Evolutionary conservation across 2,329 filamentous ascomycete species (phyloP).

Genomic region (Hymenoscyphus albidus): DNA sequence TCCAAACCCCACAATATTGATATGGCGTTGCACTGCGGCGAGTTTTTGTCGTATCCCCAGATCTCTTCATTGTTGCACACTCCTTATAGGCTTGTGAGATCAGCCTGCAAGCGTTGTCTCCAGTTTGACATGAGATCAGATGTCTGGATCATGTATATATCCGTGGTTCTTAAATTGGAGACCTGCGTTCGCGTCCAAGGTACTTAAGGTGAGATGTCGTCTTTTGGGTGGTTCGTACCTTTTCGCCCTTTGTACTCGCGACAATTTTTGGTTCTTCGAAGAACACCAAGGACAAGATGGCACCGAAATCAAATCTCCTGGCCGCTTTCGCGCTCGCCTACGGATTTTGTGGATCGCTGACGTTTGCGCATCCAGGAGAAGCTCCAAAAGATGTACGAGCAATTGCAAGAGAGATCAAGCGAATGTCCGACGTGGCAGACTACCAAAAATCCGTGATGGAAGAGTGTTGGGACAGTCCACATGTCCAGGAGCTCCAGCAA

Average conservation of each 20-base stretch:
- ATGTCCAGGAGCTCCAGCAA: slow-evolving; percentile 10
- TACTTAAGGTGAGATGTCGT: slow-evolving; percentile 3
- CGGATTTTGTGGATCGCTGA: slow-evolving; percentile 11
- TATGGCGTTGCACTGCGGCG: neutral
- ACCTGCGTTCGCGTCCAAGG: neutral
- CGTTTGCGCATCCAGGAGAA: slow-evolving; percentile 11
- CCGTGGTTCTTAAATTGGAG: neutral
- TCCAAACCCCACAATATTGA: neutral
- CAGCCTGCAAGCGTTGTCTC: slow-evolving; percentile 4
- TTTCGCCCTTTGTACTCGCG: neutral
- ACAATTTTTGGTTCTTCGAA: neutral
- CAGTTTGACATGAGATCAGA: slow-evolving; percentile 13
- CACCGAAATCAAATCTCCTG: slow-evolving; percentile 9
- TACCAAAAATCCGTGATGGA: slow-evolving; percentile 12
- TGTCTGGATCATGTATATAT: slow-evolving; percentile 5
- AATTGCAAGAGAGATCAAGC: slow-evolving; percentile 10
- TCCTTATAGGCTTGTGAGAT: slow-evolving; percentile 8
- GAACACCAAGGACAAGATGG: slow-evolving; percentile 6
- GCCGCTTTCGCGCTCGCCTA: slow-evolving; percentile 10
- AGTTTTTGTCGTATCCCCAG: neutral
- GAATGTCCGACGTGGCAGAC: slow-evolving; percentile 12
- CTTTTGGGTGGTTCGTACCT: neutral
- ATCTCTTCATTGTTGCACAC: slow-evolving; percentile 4
- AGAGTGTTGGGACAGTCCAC: slow-evolving; percentile 9
- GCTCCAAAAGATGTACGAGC: slow-evolving; percentile 5